Conservation (phyloP, 768 basidiomycete genomes). For the Boletus insuetus region DNA sequence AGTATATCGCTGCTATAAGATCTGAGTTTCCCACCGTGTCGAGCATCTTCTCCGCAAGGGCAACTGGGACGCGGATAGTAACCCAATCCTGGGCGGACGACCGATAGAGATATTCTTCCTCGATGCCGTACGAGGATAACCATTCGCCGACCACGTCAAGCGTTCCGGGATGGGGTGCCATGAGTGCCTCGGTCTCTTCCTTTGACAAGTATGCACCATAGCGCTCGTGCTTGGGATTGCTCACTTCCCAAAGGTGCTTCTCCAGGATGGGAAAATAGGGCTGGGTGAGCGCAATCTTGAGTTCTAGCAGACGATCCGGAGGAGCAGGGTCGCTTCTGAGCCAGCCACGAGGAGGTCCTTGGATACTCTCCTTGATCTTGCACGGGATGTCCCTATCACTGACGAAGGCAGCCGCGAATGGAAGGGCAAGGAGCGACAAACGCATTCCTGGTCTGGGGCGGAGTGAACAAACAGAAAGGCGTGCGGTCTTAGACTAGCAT, state of each 20-base stretch:
- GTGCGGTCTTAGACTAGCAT: too few species aligned
- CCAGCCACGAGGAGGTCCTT: slow-evolving; percentile 48
- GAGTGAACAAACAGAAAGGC: too few species aligned
- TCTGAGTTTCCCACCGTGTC: slow-evolving; percentile 48
- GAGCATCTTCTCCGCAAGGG: slow-evolving; percentile 67
- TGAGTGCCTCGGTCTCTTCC: slow-evolving; percentile 59
- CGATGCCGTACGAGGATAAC: slow-evolving; percentile 55
- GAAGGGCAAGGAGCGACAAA: slow-evolving; percentile 7
- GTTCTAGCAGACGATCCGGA: slow-evolving; percentile 43
- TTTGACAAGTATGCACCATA: slow-evolving; percentile 61
- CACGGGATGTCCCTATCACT: slow-evolving; percentile 8
- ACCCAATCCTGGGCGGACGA: slow-evolving; percentile 74
- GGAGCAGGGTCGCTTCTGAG: slow-evolving; percentile 40
- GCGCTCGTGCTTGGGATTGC: slow-evolving; percentile 51
- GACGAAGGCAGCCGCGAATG: slow-evolving; percentile 12
- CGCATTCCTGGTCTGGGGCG: slow-evolving; percentile 6
- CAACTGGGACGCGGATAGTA: slow-evolving; percentile 53
- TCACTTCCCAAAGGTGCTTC: slow-evolving; percentile 53
- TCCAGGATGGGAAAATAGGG: slow-evolving; percentile 49
- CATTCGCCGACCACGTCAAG: slow-evolving; percentile 56
- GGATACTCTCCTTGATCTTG: slow-evolving; percentile 50
- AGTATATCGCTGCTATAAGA: not conserved
- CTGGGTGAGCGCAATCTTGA: slow-evolving; percentile 59
- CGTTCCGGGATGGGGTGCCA: slow-evolving; percentile 55
- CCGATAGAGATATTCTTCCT: slow-evolving; percentile 43